phyloP scores from a whole-genome alignment of 176 grass and related monocot genomes.

The Triticum aestivum region DNA sequence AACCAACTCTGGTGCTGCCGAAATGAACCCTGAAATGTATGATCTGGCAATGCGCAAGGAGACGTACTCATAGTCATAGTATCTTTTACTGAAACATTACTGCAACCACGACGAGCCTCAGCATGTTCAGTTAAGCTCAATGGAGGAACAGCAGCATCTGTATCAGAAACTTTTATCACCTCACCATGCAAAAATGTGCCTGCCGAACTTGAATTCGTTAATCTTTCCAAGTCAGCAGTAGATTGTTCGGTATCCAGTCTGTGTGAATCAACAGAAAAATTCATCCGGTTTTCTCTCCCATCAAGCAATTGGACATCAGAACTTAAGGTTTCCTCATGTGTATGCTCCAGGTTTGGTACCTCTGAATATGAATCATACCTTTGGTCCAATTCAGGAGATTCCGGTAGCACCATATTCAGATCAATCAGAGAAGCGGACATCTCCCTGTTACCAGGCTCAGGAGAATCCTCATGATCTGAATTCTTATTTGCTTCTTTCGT shows the following conservation, averaged over 20 bases:
- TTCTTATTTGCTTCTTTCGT: slow-evolving; percentile 11
- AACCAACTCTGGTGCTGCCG: slow-evolving; percentile 27
- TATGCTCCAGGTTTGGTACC: slow-evolving; percentile 14
- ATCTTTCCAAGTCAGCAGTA: slow-evolving; percentile 21
- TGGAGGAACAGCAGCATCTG: slow-evolving; percentile 9
- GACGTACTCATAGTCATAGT: slow-evolving; percentile 19
- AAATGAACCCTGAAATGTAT: slow-evolving; percentile 19
- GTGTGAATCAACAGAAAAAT: slow-evolving; percentile 2
- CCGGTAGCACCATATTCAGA: slow-evolving; percentile 36
- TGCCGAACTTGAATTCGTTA: not conserved
- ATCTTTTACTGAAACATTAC: slow-evolving; percentile 19
- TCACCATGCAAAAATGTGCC: not conserved
- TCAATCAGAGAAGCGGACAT: slow-evolving; percentile 35
- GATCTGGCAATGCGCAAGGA: slow-evolving; percentile 1
- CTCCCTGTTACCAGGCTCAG: slow-evolving; percentile 24
- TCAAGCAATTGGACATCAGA: slow-evolving; percentile 18
- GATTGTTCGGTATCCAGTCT: not conserved
- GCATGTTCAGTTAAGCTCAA: slow-evolving; percentile 18
- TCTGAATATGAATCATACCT: not conserved
- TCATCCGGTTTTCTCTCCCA: slow-evolving; percentile 2
- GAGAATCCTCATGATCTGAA: not conserved
- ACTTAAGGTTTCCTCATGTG: not conserved
- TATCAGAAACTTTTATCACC: not conserved
- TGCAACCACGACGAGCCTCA: not conserved
- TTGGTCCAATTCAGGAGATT: slow-evolving; percentile 26